These are phyloP conservation scores for Lobulomyces angularis DNA, from an alignment of 192 early-diverging fungal genomes.

Conservation along the genomic window DNA sequence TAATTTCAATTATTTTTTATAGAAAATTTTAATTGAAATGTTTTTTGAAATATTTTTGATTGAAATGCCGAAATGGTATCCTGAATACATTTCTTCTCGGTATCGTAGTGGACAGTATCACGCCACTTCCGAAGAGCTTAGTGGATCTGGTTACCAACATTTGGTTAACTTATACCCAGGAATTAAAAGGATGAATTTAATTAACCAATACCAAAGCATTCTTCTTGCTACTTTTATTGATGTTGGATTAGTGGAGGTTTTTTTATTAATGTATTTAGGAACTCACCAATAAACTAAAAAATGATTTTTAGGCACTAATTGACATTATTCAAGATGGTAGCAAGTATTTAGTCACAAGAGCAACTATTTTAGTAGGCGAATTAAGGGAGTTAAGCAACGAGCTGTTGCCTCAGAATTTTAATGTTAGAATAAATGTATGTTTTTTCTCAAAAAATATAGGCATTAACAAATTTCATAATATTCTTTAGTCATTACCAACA, in stretches of 20 bases:
- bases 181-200: constrained; percentile 40
- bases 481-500: constrained; percentile 47
- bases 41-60: constrained; percentile 67
- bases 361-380: constrained; percentile 62
- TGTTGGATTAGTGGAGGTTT: constrained; percentile 42
- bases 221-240: constrained; percentile 68
- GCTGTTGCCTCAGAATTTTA: constrained; percentile 47
- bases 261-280: neutral
- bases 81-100: constrained; percentile 8
- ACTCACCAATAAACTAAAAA: neutral
- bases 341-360: constrained; percentile 43
- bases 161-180: constrained; percentile 3
- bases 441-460: constrained; percentile 7
- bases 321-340: constrained; percentile 53
- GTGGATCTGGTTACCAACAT: constrained; percentile 2
- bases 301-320: constrained; percentile 42
- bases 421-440: constrained; percentile 35
- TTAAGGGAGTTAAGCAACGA: constrained; percentile 59
- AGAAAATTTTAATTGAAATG: constrained; percentile 75
- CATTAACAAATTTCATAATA: constrained; percentile 2
- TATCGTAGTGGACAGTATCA: constrained; percentile 7
- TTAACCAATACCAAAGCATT: constrained; percentile 58
- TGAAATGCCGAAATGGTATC: constrained; percentile 44
- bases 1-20: neutral
- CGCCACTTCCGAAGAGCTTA: neutral